phyloP scores from a whole-genome alignment of 148 eudicot species.

The Silene latifolia region DNA sequence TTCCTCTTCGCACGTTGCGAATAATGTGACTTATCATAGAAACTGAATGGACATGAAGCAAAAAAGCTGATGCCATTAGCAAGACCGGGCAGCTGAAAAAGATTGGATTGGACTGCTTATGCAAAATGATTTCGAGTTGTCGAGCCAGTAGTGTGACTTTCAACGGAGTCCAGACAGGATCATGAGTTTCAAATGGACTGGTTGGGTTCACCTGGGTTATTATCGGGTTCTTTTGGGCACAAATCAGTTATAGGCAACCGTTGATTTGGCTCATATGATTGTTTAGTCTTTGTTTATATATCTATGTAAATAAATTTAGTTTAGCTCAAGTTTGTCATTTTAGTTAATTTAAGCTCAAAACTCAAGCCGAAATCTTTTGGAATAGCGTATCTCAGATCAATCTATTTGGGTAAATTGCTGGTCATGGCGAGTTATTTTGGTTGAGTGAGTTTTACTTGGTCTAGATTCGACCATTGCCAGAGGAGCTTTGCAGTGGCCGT shows the following conservation, averaged over 20 bases:
- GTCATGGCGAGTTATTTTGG: too few relatives aligned
- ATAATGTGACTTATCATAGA: conserved; percentile 33
- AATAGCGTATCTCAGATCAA: too few relatives aligned
- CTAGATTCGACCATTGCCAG: too few relatives aligned
- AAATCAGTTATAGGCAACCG: neutral
- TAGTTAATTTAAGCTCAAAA: too few relatives aligned
- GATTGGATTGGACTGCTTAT: too few relatives aligned
- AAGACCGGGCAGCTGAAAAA: neutral
- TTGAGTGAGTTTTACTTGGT: too few relatives aligned
- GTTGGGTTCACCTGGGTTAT: neutral
- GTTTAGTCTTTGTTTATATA: neutral
- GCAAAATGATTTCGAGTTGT: neutral
- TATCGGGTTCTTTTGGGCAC: neutral
- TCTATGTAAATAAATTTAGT: neutral
- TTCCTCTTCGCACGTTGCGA: conserved; percentile 39
- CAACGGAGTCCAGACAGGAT: too few relatives aligned
- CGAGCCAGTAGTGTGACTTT: neutral
- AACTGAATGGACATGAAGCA: conserved; percentile 4
- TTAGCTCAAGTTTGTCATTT: neutral
- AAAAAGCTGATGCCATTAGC: neutral
- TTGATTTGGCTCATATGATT: neutral
- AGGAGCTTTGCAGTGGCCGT: too few relatives aligned
- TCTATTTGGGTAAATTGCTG: too few relatives aligned
- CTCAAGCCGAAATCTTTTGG: too few relatives aligned
- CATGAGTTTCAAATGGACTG: too few relatives aligned